These are phyloP conservation scores for Mortierella sp. DNA, from an alignment of 371 early-diverging fungal species.

Conservation along the genomic window DNA sequence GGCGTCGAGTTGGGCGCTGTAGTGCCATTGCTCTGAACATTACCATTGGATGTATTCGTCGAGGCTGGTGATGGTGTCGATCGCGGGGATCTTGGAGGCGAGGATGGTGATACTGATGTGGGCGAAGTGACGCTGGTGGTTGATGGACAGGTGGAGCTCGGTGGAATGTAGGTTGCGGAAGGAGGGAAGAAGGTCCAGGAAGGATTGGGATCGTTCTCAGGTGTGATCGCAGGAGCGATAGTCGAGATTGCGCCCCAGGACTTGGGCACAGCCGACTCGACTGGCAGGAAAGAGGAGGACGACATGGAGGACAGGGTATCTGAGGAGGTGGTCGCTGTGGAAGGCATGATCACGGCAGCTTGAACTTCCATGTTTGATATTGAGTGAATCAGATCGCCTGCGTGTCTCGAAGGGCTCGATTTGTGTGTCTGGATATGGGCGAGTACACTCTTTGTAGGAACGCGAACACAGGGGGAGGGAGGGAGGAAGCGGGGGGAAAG, in stretches of 20 bases:
- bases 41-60: not conserved
- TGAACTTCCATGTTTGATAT: slow-evolving; percentile 23
- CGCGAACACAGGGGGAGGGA: not conserved
- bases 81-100: slow-evolving; percentile 29
- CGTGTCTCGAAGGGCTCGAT: no score
- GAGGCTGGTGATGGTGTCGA: slow-evolving; percentile 23
- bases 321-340: not conserved
- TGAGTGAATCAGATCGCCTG: no score
- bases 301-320: not conserved
- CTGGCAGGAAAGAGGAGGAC: not conserved
- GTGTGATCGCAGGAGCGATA: not conserved
- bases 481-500: not conserved
- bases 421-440: no score
- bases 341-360: slow-evolving; percentile 18
- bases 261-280: not conserved
- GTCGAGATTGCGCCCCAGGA: not conserved
- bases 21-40: not conserved
- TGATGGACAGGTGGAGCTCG: not conserved
- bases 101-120: slow-evolving; percentile 13
- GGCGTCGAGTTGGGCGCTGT: slow-evolving; percentile 36
- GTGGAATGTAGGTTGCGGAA: slow-evolving; percentile 42
- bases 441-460: not conserved
- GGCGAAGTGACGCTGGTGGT: slow-evolving; percentile 7
- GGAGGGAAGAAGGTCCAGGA: slow-evolving; percentile 50
- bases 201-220: slow-evolving; percentile 37